These are phyloP conservation scores for Termitomyces sp. DNA, from an alignment of 768 basidiomycete genomes.

Conservation along the genomic window DNA sequence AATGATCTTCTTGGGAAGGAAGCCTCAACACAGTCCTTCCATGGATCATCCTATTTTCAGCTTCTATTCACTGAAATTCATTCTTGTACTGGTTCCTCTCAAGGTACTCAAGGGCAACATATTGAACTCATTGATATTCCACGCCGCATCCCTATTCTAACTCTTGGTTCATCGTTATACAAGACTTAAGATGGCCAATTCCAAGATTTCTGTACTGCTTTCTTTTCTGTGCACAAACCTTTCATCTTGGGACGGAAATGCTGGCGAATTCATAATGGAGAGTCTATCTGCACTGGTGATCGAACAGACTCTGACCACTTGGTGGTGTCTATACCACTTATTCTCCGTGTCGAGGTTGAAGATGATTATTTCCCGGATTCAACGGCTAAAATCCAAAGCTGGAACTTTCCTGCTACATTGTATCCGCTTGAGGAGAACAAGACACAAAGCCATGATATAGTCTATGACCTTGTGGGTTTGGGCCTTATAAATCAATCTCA, in stretches of 20 bases:
- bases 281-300: conserved; percentile 13
- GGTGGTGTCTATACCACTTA: conserved; percentile 18
- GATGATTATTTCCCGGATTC: not conserved
- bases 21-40: not conserved
- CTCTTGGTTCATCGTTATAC: not conserved
- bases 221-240: not conserved
- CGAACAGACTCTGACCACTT: conserved; percentile 10
- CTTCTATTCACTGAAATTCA: not conserved
- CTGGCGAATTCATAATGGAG: conserved; percentile 17
- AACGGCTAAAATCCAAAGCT: not conserved
- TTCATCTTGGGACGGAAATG: conserved; percentile 7
- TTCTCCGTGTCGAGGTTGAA: conserved; percentile 16
- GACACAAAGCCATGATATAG: conserved; percentile 6
- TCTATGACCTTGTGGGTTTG: conserved; percentile 22
- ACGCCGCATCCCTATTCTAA: not conserved
- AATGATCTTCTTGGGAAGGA: not conserved
- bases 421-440: not conserved
- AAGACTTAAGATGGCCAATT: not conserved
- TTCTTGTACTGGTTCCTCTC: not conserved
- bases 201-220: not conserved
- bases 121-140: not conserved
- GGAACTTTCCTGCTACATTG: conserved; percentile 20
- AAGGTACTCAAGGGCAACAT: not conserved
- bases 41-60: not conserved
- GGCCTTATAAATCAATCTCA: conserved; percentile 12